phyloP scores from a whole-genome alignment of 2,329 filamentous ascomycete genomes.

The Alternaria sp. region DNA sequence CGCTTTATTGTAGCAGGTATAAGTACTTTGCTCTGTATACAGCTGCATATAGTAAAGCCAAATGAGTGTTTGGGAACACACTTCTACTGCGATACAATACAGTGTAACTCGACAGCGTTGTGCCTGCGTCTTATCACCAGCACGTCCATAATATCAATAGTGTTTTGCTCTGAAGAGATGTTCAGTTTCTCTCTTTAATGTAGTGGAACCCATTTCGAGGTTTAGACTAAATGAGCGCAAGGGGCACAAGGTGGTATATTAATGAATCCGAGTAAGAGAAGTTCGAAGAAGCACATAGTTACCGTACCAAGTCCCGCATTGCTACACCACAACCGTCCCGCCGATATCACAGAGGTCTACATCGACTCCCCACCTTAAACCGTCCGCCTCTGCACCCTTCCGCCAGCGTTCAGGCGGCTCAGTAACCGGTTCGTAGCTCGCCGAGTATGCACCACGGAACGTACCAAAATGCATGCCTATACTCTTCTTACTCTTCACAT shows the following conservation, averaged over 20 bases:
- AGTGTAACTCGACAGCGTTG: too few species aligned
- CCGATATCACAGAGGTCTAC: constrained; percentile 57
- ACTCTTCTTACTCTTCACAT: constrained; percentile 57
- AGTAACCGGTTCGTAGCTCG: constrained; percentile 59
- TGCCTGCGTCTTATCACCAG: too few species aligned
- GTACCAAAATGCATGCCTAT: constrained; percentile 64
- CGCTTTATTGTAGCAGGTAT: too few species aligned
- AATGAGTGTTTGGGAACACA: too few species aligned
- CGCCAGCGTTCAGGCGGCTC: constrained; percentile 59
- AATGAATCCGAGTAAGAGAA: background rate
- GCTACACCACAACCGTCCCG: constrained; percentile 56
- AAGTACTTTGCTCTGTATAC: too few species aligned
- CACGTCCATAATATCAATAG: too few species aligned
- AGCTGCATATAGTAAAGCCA: too few species aligned
- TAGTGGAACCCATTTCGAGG: too few species aligned
- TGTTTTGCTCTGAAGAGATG: background rate
- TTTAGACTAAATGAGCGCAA: too few species aligned
- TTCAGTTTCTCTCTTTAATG: too few species aligned
- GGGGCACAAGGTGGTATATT: background rate
- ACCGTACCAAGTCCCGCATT: background rate
- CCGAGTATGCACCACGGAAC: constrained; percentile 56
- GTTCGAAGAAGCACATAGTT: background rate
- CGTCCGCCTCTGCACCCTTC: constrained; percentile 55
- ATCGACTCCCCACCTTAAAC: constrained; percentile 50
- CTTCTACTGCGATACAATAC: too few species aligned